Evolutionary conservation across 352 stramenopile species (phyloP).

Genomic region (Globisporangium canariense): DNA sequence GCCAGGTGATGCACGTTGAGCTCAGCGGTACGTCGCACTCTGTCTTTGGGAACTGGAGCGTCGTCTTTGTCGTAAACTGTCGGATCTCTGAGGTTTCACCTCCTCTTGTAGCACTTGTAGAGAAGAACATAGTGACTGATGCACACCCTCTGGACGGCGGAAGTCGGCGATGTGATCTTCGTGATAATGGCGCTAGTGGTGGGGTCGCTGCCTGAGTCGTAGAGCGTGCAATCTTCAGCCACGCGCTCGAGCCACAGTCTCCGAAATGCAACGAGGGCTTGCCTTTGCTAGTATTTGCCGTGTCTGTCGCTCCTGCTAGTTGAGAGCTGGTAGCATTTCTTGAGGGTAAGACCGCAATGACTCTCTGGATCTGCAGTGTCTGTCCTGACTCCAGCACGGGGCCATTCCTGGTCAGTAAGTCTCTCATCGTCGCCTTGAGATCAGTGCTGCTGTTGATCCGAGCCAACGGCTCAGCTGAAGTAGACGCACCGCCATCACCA

Average conservation of each 20-base stretch:
- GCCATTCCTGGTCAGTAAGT: slow-evolving; percentile 25
- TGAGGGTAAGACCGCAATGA: slow-evolving; percentile 17
- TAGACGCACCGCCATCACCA: neutral
- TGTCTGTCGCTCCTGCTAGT: neutral
- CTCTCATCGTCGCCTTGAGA: slow-evolving; percentile 15
- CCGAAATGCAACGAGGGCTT: slow-evolving; percentile 33
- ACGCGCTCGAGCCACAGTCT: slow-evolving; percentile 19
- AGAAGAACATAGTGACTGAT: neutral
- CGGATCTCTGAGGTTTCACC: slow-evolving; percentile 21
- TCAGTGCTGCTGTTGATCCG: neutral
- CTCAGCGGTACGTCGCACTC: slow-evolving; percentile 36
- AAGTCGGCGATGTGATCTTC: slow-evolving; percentile 20
- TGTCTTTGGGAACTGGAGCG: slow-evolving; percentile 29
- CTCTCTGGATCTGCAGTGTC: slow-evolving; percentile 18
- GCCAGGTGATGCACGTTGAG: slow-evolving; percentile 31
- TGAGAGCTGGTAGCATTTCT: neutral
- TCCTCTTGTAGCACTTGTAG: neutral
- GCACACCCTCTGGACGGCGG: slow-evolving; percentile 7
- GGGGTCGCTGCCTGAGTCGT: neutral
- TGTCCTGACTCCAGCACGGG: slow-evolving; percentile 19
- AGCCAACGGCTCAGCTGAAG: neutral
- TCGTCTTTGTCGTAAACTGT: slow-evolving; percentile 18
- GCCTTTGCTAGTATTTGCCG: slow-evolving; percentile 8
- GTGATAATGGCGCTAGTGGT: slow-evolving; percentile 4
- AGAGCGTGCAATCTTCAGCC: slow-evolving; percentile 17